These are phyloP conservation scores for Kalaharituber pfeilii DNA, from an alignment of 2,329 filamentous ascomycete genomes.

Conservation along the genomic window DNA sequence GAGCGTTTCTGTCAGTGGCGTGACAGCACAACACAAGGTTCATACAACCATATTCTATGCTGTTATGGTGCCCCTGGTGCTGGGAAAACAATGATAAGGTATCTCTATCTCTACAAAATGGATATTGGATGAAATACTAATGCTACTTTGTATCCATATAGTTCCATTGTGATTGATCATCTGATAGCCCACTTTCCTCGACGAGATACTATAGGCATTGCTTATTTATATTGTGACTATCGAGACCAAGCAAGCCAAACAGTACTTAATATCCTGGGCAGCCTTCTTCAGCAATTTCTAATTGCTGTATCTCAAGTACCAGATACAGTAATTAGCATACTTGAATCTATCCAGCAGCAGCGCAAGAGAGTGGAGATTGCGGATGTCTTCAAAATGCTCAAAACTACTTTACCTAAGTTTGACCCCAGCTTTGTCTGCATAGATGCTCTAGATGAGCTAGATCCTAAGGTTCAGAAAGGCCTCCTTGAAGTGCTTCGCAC, in stretches of 20 bases:
- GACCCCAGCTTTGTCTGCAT: not conserved
- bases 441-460: not conserved
- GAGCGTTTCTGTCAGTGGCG: not conserved
- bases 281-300: not conserved
- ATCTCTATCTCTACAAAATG: too few species aligned
- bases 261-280: not conserved
- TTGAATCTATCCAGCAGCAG: not conserved
- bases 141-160: not conserved
- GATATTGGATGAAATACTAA: not conserved
- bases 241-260: not conserved
- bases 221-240: not conserved
- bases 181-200: not conserved
- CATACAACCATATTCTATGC: not conserved
- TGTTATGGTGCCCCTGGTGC: not conserved
- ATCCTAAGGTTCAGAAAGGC: not conserved
- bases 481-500: not conserved
- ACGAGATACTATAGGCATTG: not conserved
- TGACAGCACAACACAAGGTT: too few species aligned
- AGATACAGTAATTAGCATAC: not conserved
- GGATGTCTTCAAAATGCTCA: not conserved
- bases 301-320: not conserved
- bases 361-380: not conserved
- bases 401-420: not conserved
- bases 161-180: not conserved
- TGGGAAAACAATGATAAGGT: not conserved